Evolutionary conservation across 192 early-diverging fungal genomes (phyloP), one percentile per base, ranked within the genome.

Genomic region (Coemansia sp.): DNA sequence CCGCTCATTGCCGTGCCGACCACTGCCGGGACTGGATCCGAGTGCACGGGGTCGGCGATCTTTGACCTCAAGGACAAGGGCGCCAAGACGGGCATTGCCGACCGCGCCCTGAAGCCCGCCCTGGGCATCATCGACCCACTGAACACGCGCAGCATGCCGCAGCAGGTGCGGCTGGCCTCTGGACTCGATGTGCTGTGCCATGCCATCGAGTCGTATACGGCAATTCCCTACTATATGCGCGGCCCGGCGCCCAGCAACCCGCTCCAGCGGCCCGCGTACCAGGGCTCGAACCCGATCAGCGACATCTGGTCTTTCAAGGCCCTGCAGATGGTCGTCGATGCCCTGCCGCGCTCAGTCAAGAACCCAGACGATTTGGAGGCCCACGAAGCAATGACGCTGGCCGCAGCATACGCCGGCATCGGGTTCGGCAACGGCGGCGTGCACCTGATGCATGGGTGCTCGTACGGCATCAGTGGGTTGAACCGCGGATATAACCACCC

Each of bases 181-280:
- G 91, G 91, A 30, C 73, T 94, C 19, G 91, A 94, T 68, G 91
- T 94, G 11, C 65, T 94, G 39, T 91, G 90, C 72, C 91, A 94
- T 50, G 86, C 91, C 16, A 74, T 94, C 25, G 91, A 94, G 61
- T 90, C 88, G 0, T 94, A 94, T 56, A 94, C 91, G 6, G 91
- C 91, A 2, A 76, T 94, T 31, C 91, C 91, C 3, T 94, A 87
- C 62, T 62, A 82, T 39, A 50, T 82, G 60, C 82, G 91, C 21
- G 81, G 82, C 1, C 84, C 84, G 32, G 80, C 88, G 13, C 91
- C 91, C 11, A 49, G 59, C 31, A 89, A 90, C 64, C 91, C 91
- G 27, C 79, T 87, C 12, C 63, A 80, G 31, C 82, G 91, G 38
- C 91, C 91, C 7, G 89, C 91, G 2, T 94, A 94, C 67, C 89